Evolutionary conservation across 1,284 basidiomycete species (phyloP).

Genomic region (Moesziomyces antarcticus): DNA sequence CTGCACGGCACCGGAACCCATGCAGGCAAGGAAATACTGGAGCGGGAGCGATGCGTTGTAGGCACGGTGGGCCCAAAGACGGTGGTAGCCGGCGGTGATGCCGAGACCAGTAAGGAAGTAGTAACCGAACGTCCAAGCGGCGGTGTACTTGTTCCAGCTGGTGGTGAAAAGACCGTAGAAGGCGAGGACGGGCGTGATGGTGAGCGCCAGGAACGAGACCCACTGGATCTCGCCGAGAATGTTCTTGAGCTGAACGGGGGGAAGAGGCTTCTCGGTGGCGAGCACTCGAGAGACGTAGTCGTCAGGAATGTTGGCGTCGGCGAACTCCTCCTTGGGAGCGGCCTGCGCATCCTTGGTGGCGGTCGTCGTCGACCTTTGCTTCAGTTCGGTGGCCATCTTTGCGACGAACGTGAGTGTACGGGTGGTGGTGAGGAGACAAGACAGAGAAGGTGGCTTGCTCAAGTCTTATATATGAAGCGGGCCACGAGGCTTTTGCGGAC

Average conservation of each 20-base stretch:
- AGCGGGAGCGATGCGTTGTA: constrained; percentile 61
- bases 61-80: constrained; percentile 66
- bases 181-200: constrained; percentile 57
- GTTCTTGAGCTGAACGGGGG: constrained; percentile 61
- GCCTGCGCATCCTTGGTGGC: constrained; percentile 42
- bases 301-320: constrained; percentile 61
- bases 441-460: background rate
- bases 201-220: constrained; percentile 64
- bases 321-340: constrained; percentile 51
- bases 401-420: constrained; percentile 6
- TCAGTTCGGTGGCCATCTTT: constrained; percentile 45
- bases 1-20: constrained; percentile 65
- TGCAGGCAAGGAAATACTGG: constrained; percentile 63
- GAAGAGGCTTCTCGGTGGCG: constrained; percentile 56
- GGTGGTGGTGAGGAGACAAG: background rate
- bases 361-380: constrained; percentile 39
- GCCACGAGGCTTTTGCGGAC: background rate
- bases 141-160: constrained; percentile 49
- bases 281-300: constrained; percentile 61
- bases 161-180: constrained; percentile 63
- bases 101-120: constrained; percentile 67
- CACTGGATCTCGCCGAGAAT: constrained; percentile 65
- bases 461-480: background rate
- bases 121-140: constrained; percentile 55
- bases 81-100: constrained; percentile 66